Base-by-base conservation (phyloP, 1,284 basidiomycete species). In the Ceratobasidium papillatum region DNA sequence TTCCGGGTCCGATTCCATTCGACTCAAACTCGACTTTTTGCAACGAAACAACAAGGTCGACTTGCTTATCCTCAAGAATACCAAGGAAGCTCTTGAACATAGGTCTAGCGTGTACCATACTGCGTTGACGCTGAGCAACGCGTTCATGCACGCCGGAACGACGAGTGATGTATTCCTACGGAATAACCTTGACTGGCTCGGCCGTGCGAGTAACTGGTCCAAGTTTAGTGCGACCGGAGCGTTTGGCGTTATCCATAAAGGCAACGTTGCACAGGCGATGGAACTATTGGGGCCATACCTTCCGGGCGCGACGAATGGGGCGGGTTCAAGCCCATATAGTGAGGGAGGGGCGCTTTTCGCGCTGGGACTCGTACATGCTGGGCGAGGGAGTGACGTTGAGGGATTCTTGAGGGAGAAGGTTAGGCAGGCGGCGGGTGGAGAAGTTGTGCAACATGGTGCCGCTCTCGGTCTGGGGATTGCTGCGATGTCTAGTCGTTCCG, bases 181-280 rank as follows among this genome's bases (percentile, higher is more conserved):
- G 11, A 94, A 97, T 74, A 98, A 98, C 81, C 87, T 99, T 59
- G 96, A 97, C 81, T 99, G 95, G 95, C 88, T 99, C 1, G 93
- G 90, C 30, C 87, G 94, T 76, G 96, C 96, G 1, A 92, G 91
- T 51, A 98, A 99, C 81, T 99, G 96, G 96, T 94, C 94, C 54
- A 99, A 98, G 81, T 99, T 98, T 84, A 94, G 94, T 8, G 94
- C 96, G 1, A 98, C 96, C 7, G 95, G 96, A 30, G 95, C 93
- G 8, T 89, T 99, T 30, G 96, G 96, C 78, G 94, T 98, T 66
- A 98, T 99, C 78, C 95, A 98, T 85, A 96, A 96, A 79, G 96
- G 96, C 56, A 96, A 95, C 81, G 93, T 95, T 80, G 90, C 94
- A 79, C 93, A 97, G 81, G 95, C 95, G 66, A 92, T 93, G 88